Percentiles rank a stretch among this genome's conserved stretches.
Evolutionary conservation across 139 green algal species (phyloP).

Genomic region (Chlorella vulgaris): DNA sequence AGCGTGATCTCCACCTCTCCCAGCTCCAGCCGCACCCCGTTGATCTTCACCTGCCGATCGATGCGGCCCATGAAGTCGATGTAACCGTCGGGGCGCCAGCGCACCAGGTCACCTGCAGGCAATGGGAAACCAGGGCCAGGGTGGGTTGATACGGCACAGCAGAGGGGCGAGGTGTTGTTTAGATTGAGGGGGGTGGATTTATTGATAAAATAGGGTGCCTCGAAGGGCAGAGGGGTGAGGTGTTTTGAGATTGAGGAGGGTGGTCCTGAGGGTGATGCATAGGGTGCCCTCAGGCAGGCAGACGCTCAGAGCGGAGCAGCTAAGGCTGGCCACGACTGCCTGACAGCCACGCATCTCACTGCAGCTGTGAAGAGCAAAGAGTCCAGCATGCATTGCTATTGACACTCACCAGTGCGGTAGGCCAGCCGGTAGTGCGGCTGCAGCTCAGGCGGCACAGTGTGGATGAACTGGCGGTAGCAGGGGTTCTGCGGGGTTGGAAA

Average conservation of each 20-base stretch:
- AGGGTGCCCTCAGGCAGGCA: too few species aligned
- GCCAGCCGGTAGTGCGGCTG: conserved; percentile 37
- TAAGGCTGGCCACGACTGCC: too few species aligned
- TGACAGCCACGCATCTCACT: too few species aligned
- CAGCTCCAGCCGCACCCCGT: conserved; percentile 64
- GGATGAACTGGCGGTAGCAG: not conserved
- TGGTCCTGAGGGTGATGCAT: too few species aligned
- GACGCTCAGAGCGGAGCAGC: too few species aligned
- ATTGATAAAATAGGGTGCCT: too few species aligned
- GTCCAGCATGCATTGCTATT: too few species aligned
- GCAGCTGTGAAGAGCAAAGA: too few species aligned
- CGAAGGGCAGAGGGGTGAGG: too few species aligned
- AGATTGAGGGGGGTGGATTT: too few species aligned
- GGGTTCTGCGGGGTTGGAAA: not conserved
- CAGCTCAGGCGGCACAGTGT: not conserved
- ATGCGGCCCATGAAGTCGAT: conserved; percentile 58
- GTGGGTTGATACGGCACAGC: not conserved
- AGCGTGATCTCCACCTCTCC: too few species aligned
- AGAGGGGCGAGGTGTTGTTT: not conserved
- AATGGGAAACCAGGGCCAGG: conserved; percentile 7
- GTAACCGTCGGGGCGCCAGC: conserved; percentile 39
- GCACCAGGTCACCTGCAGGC: conserved; percentile 46
- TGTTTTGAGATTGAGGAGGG: too few species aligned
- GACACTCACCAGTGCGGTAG: conserved; percentile 38
- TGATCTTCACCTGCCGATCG: conserved; percentile 60